Conservation (phyloP, 768 basidiomycete species). For the Mycena chlorophos region DNA sequence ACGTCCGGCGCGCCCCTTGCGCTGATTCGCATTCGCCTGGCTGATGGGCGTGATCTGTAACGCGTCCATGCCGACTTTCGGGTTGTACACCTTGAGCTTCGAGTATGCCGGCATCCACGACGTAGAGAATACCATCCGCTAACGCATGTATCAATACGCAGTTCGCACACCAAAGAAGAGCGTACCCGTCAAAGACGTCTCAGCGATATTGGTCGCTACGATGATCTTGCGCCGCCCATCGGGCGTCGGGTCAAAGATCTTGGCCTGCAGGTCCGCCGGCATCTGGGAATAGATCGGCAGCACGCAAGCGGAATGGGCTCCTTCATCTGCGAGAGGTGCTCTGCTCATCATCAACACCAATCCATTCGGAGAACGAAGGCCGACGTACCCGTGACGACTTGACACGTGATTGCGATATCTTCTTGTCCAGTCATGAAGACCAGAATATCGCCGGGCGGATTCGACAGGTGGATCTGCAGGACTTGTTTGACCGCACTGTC, state of each 20-base stretch:
- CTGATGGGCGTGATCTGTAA: constrained; percentile 98
- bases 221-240: constrained; percentile 97
- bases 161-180: no score
- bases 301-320: constrained; percentile 88
- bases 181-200: constrained; percentile 91
- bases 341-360: constrained; percentile 41
- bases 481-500: constrained; percentile 98
- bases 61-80: constrained; percentile 99
- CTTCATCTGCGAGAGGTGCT: constrained; percentile 89
- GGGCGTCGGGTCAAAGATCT: constrained; percentile 91
- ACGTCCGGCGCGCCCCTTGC: constrained; percentile 93
- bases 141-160: no score
- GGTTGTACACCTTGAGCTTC: constrained; percentile 98
- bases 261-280: constrained; percentile 98
- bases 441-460: constrained; percentile 90
- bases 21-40: constrained; percentile 96
- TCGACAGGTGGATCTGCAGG: constrained; percentile 91
- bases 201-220: constrained; percentile 98
- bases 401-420: constrained; percentile 96
- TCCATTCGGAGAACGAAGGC: not conserved
- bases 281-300: constrained; percentile 99
- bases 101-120: constrained; percentile 96
- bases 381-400: constrained; percentile 78
- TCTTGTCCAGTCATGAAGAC: constrained; percentile 99
- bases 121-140: constrained; percentile 98